Evolutionary conservation across 1,139 yeast genomes (phyloP).

Genomic region (Oligophagozyma castellii): DNA sequence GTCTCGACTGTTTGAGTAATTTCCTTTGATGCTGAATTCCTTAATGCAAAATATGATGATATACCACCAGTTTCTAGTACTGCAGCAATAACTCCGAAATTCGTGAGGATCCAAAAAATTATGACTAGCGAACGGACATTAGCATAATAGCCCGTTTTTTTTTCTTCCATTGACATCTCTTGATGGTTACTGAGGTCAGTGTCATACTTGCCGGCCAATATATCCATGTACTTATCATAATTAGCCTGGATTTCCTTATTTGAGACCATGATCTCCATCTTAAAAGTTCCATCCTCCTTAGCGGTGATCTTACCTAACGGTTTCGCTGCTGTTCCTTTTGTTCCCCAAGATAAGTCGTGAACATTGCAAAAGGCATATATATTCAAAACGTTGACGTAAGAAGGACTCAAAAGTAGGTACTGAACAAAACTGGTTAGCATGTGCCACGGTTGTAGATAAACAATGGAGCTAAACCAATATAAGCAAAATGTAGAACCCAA

Average conservation of each 20-base stretch:
- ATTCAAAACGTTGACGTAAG: constrained; percentile 75
- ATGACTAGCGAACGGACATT: constrained; percentile 70
- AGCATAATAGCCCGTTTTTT: constrained; percentile 57
- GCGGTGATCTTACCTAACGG: constrained; percentile 53
- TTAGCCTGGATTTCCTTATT: constrained; percentile 48
- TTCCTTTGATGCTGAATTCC: constrained; percentile 14
- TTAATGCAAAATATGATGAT: constrained; percentile 19
- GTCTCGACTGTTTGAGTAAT: constrained; percentile 12
- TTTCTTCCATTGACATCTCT: constrained; percentile 34
- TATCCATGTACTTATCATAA: constrained; percentile 47
- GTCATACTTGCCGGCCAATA: constrained; percentile 34
- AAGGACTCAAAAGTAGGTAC: constrained; percentile 75
- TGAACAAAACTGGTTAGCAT: constrained; percentile 76
- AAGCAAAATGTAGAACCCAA: constrained; percentile 72
- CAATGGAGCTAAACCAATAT: constrained; percentile 62
- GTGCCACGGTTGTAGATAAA: constrained; percentile 93
- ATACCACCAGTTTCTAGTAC: constrained; percentile 55
- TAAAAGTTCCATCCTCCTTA: constrained; percentile 62
- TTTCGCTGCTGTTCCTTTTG: constrained; percentile 71
- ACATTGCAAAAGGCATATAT: constrained; percentile 92
- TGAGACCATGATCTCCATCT: constrained; percentile 56
- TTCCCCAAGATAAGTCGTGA: constrained; percentile 97
- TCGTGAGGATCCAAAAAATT: constrained; percentile 65
- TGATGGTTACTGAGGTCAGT: constrained; percentile 29
- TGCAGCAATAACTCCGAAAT: constrained; percentile 55